Base-by-base conservation (phyloP, 371 early-diverging fungal genomes). In the Umbelopsis sp. region DNA sequence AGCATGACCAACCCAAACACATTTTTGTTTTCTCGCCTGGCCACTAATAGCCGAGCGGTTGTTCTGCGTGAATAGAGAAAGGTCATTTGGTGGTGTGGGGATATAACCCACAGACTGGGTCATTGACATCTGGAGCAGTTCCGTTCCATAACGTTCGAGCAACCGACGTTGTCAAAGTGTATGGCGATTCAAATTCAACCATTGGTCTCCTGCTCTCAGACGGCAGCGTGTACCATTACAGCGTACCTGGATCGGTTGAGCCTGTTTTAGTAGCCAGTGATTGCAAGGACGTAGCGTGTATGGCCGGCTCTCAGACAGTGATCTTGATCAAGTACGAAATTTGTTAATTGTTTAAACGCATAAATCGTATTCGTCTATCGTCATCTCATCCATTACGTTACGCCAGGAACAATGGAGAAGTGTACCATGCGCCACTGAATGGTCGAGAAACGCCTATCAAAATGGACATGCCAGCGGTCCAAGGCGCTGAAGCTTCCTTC, bases 181-280 rank as follows among this genome's bases (percentile, higher is more conserved):
- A 73, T 66, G 78, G 78, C 1, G 72, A 74, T 51, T 72, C 75
- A 25, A 70, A 73, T 32, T 20, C 35, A 10, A 12, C 71, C 9
- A 48, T 76, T 65, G 78, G 79, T 18, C 20, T 73, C 22, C 25
- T 81, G 0, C 73, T 73, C 44, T 41, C 63, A 5, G 11, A 71
- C 10, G 66, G 66, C 6, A 52, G 9, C 18, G 68, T 46, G 1
- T 57, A n/a, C 46, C 74, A 24, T 44, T 63, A 16, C 51, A 16
- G 11, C 18, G 14, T 35, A 44, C 0, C 22, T 12, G 10, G 32
- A 46, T 32, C n/a, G 11, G 3, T 6, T 6, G 16, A 64, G 9
- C 44, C 44, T 3, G 48, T 74, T 0, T 69, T 70, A 67, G 57
- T 76, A 5, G 63, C 77, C 11, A 68, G 65, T 35, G 68, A 67